A percentile compares a stretch with the other conserved stretches of the same genome.
Conservation (phyloP, 352 stramenopile species). For the Pythium plurisporium region DNA sequence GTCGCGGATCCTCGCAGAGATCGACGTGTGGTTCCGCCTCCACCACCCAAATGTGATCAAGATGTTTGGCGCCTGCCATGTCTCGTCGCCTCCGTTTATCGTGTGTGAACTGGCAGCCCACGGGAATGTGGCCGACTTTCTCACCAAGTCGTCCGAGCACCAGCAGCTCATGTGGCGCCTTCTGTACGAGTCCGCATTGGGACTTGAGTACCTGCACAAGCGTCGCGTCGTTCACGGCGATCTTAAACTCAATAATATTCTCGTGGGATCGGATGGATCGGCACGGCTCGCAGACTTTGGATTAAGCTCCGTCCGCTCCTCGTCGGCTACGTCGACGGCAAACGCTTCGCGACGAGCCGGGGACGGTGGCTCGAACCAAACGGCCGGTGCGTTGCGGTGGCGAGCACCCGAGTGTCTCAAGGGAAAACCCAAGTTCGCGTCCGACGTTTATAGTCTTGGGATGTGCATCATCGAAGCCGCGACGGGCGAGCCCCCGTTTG, state of each 20-base stretch:
- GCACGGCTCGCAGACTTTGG: slow-evolving; percentile 29
- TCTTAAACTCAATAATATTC: slow-evolving; percentile 51
- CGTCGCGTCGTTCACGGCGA: slow-evolving; percentile 59
- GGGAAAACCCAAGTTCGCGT: neutral
- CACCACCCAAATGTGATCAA: slow-evolving; percentile 14
- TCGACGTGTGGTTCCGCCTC: slow-evolving; percentile 14
- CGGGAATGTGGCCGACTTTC: neutral
- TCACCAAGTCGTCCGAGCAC: neutral
- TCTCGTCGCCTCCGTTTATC: slow-evolving; percentile 12
- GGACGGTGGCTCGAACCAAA: too few relatives aligned
- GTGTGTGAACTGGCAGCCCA: slow-evolving; percentile 2
- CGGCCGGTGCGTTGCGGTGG: neutral
- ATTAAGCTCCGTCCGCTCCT: slow-evolving; percentile 10
- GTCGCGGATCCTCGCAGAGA: slow-evolving; percentile 1
- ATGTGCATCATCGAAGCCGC: slow-evolving; percentile 13
- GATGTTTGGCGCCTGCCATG: slow-evolving; percentile 21
- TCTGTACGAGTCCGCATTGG: slow-evolving; percentile 29
- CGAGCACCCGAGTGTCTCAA: slow-evolving; percentile 1
- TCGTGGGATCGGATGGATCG: slow-evolving; percentile 19
- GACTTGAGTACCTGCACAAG: slow-evolving; percentile 49
- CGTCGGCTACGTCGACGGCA: too few relatives aligned
- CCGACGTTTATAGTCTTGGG: slow-evolving; percentile 3
- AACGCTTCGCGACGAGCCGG: too few relatives aligned
- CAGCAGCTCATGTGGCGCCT: slow-evolving; percentile 12
- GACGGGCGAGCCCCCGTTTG: neutral